Base-by-base conservation (phyloP, 352 stramenopile species). In the Phytopythium montanum region DNA sequence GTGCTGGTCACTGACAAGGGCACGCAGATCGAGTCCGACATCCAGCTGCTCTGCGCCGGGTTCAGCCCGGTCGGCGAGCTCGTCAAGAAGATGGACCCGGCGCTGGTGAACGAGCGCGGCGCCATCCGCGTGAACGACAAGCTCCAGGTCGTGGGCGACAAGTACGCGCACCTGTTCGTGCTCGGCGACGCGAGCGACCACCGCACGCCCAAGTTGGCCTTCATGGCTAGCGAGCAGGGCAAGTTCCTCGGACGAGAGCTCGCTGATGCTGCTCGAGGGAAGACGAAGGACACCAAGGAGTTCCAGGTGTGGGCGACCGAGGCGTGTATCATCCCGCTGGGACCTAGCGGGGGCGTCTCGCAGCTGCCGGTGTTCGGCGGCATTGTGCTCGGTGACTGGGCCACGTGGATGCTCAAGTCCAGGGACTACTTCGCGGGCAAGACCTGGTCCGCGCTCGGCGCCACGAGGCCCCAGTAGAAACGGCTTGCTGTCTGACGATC, bases 171-270 rank as follows among this genome's bases (percentile, higher is more conserved):
- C 49, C 66, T 90, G 41, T 88, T 88, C 39, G 77, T 69, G 5
- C 10, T 88, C 9, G 77, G 77, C 26, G 77, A 92, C 41, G 65
- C 73, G 34, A 86, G 70, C 65, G 73, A 78, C 59, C 75, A 88
- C 34, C 29, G 59, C 1, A 68, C 67, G 7, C 69, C 71, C 0
- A 91, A 89, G 55, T 65, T 81, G 61, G 68, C 58, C 7, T 73
- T 74, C 42, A 69, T 69, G 18, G 76, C 74, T 28, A 61, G 58
- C 8, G 55, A 78, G 19, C 79, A 88, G 29, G 79, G 70, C 8
- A 78, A 76, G 25, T 69, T 62, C 51, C 36, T 88, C 5, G 76
- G 64, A 23, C 41, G 59, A 7, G 63, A 83, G 46, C 56, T 88
- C 28, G 63, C 59, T 1, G 59, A 61, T 18, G 56, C 75, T 12